Evolutionary conservation across 1,284 basidiomycete genomes (phyloP), one percentile per base, ranked within the genome.

Genomic region (Omphalotus olearius): DNA sequence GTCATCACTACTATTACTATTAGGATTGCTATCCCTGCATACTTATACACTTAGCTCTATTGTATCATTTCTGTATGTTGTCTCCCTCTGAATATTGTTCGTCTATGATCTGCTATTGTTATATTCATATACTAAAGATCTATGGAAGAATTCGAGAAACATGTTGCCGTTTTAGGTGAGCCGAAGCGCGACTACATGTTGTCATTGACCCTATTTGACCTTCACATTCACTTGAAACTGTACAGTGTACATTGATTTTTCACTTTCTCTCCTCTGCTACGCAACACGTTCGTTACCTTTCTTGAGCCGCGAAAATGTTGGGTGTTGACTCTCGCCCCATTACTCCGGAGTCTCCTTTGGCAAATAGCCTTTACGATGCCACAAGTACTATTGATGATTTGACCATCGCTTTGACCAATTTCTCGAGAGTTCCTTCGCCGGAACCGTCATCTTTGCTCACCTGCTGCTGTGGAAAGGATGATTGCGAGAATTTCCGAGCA

Each of bases 381-480:
- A 78, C 78, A 4, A 76, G 71, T 50, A 88, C 83, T 47, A 83
- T 91, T 65, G 85, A 91, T 69, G 84, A 91, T 64, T 73, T 91
- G 50, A 89, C 87, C 0, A 67, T 78, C 26, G 85, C 87, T 9
- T 65, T 91, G 54, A 71, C 80, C 51, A 81, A 82, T 63, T 83
- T 87, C 66, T 87, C 88, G 28, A 78, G 82, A 40, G 71, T 81
- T 17, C 76, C 80, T 3, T 86, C 86, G 16, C 86, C 85, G 16
- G 86, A 87, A 52, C 80, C 78, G 26, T 69, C 70, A 23, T 67
- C 71, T 26, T 59, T 68, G 10, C 59, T 79, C 1, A 67, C 63
- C 6, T 91, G 88, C 54, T 91, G 88, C 60, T 91, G 88, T 64
- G 77, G 74, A 37, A 71, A 66, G 50, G 79, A 82, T 43, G 76